Evolutionary conservation across 805 yeast genomes (phyloP).

Genomic region (Saccharomycopsis sp.): DNA sequence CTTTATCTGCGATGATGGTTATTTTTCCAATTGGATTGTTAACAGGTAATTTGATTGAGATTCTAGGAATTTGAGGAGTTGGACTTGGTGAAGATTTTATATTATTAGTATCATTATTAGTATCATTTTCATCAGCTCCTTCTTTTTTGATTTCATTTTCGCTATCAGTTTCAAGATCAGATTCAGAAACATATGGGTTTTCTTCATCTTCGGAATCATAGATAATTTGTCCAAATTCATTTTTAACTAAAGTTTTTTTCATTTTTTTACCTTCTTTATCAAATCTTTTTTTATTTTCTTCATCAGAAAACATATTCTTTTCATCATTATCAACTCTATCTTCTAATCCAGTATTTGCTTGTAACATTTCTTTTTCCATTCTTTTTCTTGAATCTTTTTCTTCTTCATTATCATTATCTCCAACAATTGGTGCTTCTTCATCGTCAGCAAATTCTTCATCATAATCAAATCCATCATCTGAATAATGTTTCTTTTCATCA

Average conservation of each 20-base stretch:
- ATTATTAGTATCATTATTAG: slow-evolving; percentile 26
- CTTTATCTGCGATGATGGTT: slow-evolving; percentile 52
- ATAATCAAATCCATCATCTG: slow-evolving; percentile 84
- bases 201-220: slow-evolving; percentile 82
- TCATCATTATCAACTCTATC: slow-evolving; percentile 49
- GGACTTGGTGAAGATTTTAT: no score
- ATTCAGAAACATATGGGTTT: slow-evolving; percentile 72
- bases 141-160: slow-evolving; percentile 22
- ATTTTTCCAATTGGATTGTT: slow-evolving; percentile 43
- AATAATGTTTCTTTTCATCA: slow-evolving; percentile 40
- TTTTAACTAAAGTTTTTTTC: slow-evolving; percentile 70
- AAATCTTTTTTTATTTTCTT: slow-evolving; percentile 68
- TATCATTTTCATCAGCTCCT: slow-evolving; percentile 7
- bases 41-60: slow-evolving; percentile 32
- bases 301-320: slow-evolving; percentile 54
- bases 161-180: slow-evolving; percentile 46
- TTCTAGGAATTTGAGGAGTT: slow-evolving; percentile 24
- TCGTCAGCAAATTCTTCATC: slow-evolving; percentile 98
- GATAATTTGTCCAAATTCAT: slow-evolving; percentile 42
- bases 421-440: slow-evolving; percentile 94
- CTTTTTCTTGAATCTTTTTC: slow-evolving; percentile 79
- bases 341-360: slow-evolving; percentile 56
- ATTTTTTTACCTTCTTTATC: slow-evolving; percentile 87
- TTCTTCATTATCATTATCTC: slow-evolving; percentile 64
- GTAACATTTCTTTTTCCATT: slow-evolving; percentile 74